A percentile compares a stretch with the other conserved stretches of the same genome.
Evolutionary conservation across 495 filamentous ascomycete species (phyloP).

Genomic region (Tuber magnatum): DNA sequence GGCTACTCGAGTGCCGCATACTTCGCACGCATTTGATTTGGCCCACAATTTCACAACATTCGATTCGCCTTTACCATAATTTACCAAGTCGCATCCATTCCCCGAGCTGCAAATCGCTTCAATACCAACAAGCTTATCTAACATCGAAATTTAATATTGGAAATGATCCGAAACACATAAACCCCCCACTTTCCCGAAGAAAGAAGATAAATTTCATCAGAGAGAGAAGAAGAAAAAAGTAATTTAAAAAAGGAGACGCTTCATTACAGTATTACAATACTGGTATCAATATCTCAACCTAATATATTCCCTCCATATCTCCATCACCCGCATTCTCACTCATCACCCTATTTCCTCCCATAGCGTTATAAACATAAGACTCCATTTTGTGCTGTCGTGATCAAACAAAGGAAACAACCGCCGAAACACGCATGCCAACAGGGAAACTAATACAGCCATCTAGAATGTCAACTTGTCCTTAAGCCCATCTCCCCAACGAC

Average conservation of each 20-base stretch:
- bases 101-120: neutral
- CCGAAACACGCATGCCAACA: neutral
- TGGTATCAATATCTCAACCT: neutral
- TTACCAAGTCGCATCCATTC: neutral
- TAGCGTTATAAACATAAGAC: neutral
- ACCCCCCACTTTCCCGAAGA: neutral
- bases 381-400: neutral
- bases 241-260: neutral
- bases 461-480: constrained; percentile 4
- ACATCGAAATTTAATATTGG: neutral
- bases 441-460: neutral
- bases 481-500: neutral
- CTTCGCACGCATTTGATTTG: neutral
- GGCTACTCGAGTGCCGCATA: neutral
- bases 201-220: neutral
- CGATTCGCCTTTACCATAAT: neutral
- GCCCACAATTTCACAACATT: neutral
- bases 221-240: neutral
- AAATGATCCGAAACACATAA: neutral
- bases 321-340: neutral
- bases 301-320: neutral
- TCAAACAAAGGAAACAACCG: constrained; percentile 1
- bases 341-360: neutral
- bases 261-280: constrained; percentile 4
- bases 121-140: neutral